These are phyloP conservation scores for Leccinum boreale DNA, from an alignment of 768 basidiomycete genomes.

Conservation along the genomic window DNA sequence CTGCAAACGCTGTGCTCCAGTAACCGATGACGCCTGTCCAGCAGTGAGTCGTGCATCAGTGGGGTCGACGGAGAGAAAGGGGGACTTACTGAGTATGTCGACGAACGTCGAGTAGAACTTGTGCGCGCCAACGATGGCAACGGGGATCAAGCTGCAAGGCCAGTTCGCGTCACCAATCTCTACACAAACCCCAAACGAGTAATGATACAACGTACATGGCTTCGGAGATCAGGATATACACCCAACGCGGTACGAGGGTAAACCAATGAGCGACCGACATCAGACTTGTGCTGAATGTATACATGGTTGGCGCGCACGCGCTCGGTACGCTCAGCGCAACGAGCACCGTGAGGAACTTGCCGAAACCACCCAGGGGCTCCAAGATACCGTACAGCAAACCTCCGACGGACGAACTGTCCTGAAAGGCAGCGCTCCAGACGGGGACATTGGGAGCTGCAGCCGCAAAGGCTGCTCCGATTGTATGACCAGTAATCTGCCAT, in stretches of 20 bases:
- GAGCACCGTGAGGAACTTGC: slow-evolving; percentile 46
- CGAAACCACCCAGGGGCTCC: slow-evolving; percentile 40
- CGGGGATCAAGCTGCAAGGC: slow-evolving; percentile 39
- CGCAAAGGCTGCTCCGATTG: slow-evolving; percentile 46
- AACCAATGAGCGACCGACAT: slow-evolving; percentile 37
- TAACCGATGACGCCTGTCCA: slow-evolving; percentile 43
- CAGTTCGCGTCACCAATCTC: neutral
- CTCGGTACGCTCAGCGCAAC: slow-evolving; percentile 52
- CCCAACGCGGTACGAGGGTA: slow-evolving; percentile 41
- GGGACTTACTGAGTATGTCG: slow-evolving; percentile 36
- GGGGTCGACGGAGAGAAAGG: neutral
- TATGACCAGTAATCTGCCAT: slow-evolving; percentile 36
- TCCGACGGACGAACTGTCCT: slow-evolving; percentile 40
- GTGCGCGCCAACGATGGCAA: slow-evolving; percentile 45
- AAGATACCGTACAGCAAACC: slow-evolving; percentile 42
- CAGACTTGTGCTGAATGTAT: slow-evolving; percentile 48
- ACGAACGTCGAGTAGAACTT: slow-evolving; percentile 44
- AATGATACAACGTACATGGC: slow-evolving; percentile 35
- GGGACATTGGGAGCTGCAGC: slow-evolving; percentile 38
- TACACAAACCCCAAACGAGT: neutral
- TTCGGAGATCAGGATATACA: slow-evolving; percentile 44
- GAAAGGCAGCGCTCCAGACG: slow-evolving; percentile 40
- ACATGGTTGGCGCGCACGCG: slow-evolving; percentile 59
- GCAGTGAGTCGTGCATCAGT: slow-evolving; percentile 7
- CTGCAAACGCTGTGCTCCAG: slow-evolving; percentile 37